Evolutionary conservation across 2,329 filamentous ascomycete species (phyloP), one percentile per base, ranked within the genome.

Genomic region (Paradendryphiella salina): DNA sequence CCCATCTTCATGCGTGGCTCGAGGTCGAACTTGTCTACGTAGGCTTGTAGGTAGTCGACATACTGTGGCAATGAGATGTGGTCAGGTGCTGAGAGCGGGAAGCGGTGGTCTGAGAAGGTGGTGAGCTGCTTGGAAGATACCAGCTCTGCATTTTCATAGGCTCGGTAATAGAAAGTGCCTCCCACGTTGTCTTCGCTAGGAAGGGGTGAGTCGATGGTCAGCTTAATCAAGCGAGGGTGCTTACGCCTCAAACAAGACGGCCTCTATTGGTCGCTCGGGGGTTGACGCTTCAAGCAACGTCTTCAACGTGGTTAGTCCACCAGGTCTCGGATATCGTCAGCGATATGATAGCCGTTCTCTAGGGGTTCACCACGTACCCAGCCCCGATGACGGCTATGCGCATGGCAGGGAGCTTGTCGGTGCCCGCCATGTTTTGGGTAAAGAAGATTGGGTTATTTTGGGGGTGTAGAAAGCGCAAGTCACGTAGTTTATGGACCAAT

Each of bases 51-150:
- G 23, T 69, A 71, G 3, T 65, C 60, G 17, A 71, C 67, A 48
- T 71, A 70, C 44, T 69, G 62, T 1, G 64, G 66, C 14, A 69
- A 49, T 2, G 66, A 66, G 21, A 70, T 66, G 38, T 69, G 65
- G 41, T 71, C 66, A 6, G 77, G 73, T 1, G 71, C 71, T 8
- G 77, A 70, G 1, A 66, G 41, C 1, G 75, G 65, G 1, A 77
- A 70, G 1, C 79, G 73, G 50, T 77, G 78, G 55, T 81, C 79
- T 1, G 79, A 81, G 54, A 81, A 81, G 14, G 75, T 67, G 0
- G 78, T 81, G 7, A 82, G 68, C 35, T 79, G 78, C 53, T 79
- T 79, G 3, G 77, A 80, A 1, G 76, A 79, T 1, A 81, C 78
- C 1, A 80, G 71, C 73, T 80, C 79, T 1, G 78, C 76, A 28